Base-by-base conservation (phyloP, 2,329 filamentous ascomycete species). In the Penicillium digitatum region DNA sequence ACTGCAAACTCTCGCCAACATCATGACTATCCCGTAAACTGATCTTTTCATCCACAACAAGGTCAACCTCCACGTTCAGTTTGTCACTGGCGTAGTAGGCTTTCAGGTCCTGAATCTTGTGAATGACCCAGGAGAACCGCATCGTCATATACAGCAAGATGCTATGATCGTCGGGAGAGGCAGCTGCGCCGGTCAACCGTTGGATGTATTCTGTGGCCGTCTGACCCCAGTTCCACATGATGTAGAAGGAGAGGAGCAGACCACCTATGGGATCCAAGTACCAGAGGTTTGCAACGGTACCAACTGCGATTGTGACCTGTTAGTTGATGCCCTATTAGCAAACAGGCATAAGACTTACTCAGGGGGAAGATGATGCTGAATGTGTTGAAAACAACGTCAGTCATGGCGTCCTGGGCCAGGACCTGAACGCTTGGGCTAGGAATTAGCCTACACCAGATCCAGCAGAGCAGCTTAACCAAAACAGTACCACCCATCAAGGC, bases 331-430 rank as follows among this genome's bases (percentile, higher is more conserved):
- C 1, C 45, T 27, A 27, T 32, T 37, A 10, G 10, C 4, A 22
- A 29, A 27, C 10, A 31, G 9, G 12, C 27, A 12, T 14, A 11
- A 26, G 26, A 54, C 66, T 56, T 60, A 72, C 70, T 79, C 9
- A 95, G 82, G 1, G 91, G 91, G 68, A 95, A 95, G 24, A 94
- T 80, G 66, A 95, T 94, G 60, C 88, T 91, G 66, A 94, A 93
- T 1, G 84, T 84, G 74, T 96, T 96, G 81, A 96, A 96, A 31
- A 95, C 85, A 27, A 96, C 88, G 66, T 95, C 89, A 0, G 89
- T 87, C 72, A 83, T 78, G 12, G 84, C 84, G 60, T 87, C 84
- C 63, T 86, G 83, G 0, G 84, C 84, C 62, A 95, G 77, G 1
- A 90, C 90, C 69, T 92, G 89, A 5, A 95, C 90, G 58, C 87